Percentiles rank a stretch among this genome's conserved stretches.
phyloP scores from a whole-genome alignment of 2,329 filamentous ascomycete species.

The Fusarium sp. region DNA sequence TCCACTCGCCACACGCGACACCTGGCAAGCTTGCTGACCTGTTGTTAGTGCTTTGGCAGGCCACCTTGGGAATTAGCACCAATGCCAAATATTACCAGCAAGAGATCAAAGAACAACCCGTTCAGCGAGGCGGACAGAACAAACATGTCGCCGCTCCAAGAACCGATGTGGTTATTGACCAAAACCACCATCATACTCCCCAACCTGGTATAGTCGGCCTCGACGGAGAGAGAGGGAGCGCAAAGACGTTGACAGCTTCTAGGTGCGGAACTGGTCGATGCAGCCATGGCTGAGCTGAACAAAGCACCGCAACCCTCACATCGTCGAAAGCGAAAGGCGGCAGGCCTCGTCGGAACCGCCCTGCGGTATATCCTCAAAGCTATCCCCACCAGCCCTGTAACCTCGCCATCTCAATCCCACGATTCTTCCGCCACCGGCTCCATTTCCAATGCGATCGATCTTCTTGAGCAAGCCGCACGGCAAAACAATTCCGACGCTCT shows the following conservation, averaged over 20 bases:
- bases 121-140: conserved; percentile 41
- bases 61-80: conserved; percentile 49
- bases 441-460: conserved; percentile 61
- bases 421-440: conserved; percentile 53
- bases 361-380: conserved; percentile 59
- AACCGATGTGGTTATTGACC: conserved; percentile 45
- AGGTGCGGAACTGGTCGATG: conserved; percentile 66
- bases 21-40: conserved; percentile 38
- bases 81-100: conserved; percentile 53
- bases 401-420: conserved; percentile 55
- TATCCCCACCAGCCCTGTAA: conserved; percentile 61
- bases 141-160: conserved; percentile 47
- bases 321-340: conserved; percentile 56
- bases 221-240: neutral
- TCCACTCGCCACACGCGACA: conserved; percentile 35
- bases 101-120: conserved; percentile 43
- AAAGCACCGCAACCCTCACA: conserved; percentile 60
- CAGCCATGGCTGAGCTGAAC: conserved; percentile 60
- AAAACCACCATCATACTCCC: conserved; percentile 39
- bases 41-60: conserved; percentile 60
- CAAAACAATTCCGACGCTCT: conserved; percentile 83
- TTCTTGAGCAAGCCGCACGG: conserved; percentile 63
- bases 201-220: conserved; percentile 51
- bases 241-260: conserved; percentile 25
- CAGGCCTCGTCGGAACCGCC: conserved; percentile 55